Conservation (phyloP, 805 yeast species). For the Myxozyma neglecta region DNA sequence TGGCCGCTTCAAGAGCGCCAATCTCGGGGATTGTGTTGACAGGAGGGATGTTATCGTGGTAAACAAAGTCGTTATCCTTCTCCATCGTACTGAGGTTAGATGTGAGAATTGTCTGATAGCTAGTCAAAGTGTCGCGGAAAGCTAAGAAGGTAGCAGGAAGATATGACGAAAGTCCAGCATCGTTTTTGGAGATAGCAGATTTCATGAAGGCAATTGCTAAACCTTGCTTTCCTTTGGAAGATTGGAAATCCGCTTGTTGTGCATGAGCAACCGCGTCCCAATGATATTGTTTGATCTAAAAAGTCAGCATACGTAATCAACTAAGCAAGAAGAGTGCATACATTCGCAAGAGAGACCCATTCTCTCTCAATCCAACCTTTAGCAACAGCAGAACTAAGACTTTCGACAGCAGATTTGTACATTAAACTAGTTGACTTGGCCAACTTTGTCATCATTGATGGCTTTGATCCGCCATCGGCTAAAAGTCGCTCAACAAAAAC, state of each 20-base stretch:
- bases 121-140: constrained; percentile 31
- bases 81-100: constrained; percentile 47
- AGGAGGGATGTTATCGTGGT: constrained; percentile 74
- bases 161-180: constrained; percentile 33
- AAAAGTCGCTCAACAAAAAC: constrained; percentile 66
- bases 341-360: constrained; percentile 55
- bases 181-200: constrained; percentile 46
- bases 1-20: constrained; percentile 67
- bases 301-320: not conserved
- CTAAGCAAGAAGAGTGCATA: constrained; percentile 42
- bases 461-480: constrained; percentile 48
- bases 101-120: constrained; percentile 34
- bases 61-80: constrained; percentile 87
- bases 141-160: constrained; percentile 33
- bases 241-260: constrained; percentile 44
- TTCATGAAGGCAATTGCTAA: constrained; percentile 67
- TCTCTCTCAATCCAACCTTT: constrained; percentile 45
- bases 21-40: constrained; percentile 61
- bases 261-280: constrained; percentile 56
- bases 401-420: constrained; percentile 54
- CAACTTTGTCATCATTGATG: constrained; percentile 71
- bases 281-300: constrained; percentile 46
- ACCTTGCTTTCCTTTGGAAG: constrained; percentile 63
- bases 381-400: constrained; percentile 46
- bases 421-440: constrained; percentile 60